Evolutionary conservation across 352 stramenopile genomes (phyloP), one percentile per base, ranked within the genome.

Genomic region (Globisporangium recalcitrans): DNA sequence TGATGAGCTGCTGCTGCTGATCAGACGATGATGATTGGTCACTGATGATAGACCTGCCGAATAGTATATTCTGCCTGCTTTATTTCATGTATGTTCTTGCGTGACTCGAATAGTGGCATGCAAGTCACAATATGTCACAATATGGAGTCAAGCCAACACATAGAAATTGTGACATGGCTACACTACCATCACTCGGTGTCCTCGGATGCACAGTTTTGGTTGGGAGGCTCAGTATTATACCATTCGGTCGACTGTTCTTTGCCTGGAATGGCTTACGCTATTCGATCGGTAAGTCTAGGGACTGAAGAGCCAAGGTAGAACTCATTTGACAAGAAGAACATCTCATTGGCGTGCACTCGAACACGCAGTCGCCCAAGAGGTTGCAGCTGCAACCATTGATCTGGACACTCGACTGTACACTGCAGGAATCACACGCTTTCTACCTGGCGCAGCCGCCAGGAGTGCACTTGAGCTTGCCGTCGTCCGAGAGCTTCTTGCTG

Each of bases 401-500:
- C n/a, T n/a, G n/a, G n/a, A n/a, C n/a, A n/a, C n/a, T n/a, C n/a
- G n/a, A n/a, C n/a, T n/a, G n/a, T n/a, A n/a, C n/a, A n/a, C n/a
- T n/a, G n/a, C n/a, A n/a, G n/a, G n/a, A n/a, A 68, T 48, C 47
- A 54, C 62, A 67, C 27, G 26, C 52, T 3, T 14, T 13, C 5
- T 47, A 19, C 36, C 51, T 51, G 13, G 22, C 4, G 52, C 66
- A 69, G 1, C 57, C 66, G 0, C 44, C 34, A 0, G 62, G 60
- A 3, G 63, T 71, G 38, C 68, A 74, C 56, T 74, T 71, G 29
- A 59, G 9, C 32, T 60, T 58, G 21, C 64, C 56, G 21, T 74
- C 68, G 31, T 66, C 68, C 26, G 68, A 71, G 60, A 61, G 58
- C 32, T 67, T 63, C n/a, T 69, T 67, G 40, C 34, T 52, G 63